A percentile compares a stretch with the other conserved stretches of the same genome.
phyloP scores from a whole-genome alignment of 306 rosid species.

The Vigna radiata region DNA sequence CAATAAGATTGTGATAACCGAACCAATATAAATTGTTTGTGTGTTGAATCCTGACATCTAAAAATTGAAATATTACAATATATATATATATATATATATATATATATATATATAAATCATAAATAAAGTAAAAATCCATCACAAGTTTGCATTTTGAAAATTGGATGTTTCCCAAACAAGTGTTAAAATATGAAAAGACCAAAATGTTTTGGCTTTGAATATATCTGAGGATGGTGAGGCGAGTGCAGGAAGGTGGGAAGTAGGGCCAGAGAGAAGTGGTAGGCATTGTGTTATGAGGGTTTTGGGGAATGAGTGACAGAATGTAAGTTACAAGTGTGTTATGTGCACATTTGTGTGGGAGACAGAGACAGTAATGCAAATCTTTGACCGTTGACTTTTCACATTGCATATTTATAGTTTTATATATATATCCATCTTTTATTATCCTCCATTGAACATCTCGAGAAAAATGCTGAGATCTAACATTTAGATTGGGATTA shows the following conservation, averaged over 20 bases:
- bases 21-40: no score
- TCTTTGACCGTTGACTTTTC: slow-evolving; percentile 87
- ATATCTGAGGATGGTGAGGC: slow-evolving; percentile 19
- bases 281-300: slow-evolving; percentile 65
- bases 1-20: no score
- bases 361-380: slow-evolving; percentile 71
- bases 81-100: no score
- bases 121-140: no score
- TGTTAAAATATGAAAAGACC: neutral
- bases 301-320: slow-evolving; percentile 67
- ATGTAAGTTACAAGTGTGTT: slow-evolving; percentile 30
- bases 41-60: no score
- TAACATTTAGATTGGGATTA: slow-evolving; percentile 37
- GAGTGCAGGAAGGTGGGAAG: slow-evolving; percentile 71
- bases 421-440: neutral
- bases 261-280: slow-evolving; percentile 68
- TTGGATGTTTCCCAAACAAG: no score
- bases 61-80: no score
- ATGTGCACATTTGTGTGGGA: slow-evolving; percentile 52
- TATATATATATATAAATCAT: no score
- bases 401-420: neutral
- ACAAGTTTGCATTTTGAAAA: no score
- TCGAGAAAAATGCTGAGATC: slow-evolving; percentile 64
- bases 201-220: neutral
- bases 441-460: slow-evolving; percentile 66